Base-by-base conservation (phyloP, 441 rosid species). In the Pelargonium cotyledonis region DNA sequence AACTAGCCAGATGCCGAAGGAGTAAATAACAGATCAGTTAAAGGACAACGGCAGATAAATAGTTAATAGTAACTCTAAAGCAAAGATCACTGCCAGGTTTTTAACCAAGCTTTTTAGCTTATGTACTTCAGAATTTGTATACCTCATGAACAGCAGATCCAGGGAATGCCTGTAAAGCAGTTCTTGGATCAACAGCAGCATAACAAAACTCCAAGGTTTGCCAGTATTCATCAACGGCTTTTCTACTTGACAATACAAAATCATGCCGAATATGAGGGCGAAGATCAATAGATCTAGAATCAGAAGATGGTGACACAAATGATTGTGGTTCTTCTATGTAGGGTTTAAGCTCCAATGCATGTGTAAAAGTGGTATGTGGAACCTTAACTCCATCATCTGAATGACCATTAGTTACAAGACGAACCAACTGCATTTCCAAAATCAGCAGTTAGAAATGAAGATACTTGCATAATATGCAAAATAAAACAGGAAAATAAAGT, bases 221-320 rank as follows among this genome's bases (percentile, higher is more conserved):
- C 99, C 99, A 95, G 73, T 92, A 95, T 65, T 95, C 97, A 76
- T 90, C 82, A 73, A 95, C 92, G 73, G 96, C 98, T 77, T 85
- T 90, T 71, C 78, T 79, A 66, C 70, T 89, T 77, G 89, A 88
- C 66, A 95, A 78, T 74, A 85, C 71, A 75, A 95, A 95, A 80
- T 95, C 99, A 73, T 95, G 99, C 49, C 97, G 85, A 63, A 90
- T 84, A 81, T 93, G 86, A 67, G 99, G 99, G 70, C 94, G 97
- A 73, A 90, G 90, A 85, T 95, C 96, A 76, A 80, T 80, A 76
- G 86, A 83, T 66, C 65, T 68, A 46, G 79, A 73, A 84, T 70
- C 86, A 51, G 66, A 64, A 73, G 90, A 80, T 60, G 85, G 71
- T 67, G 87, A 83, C 63, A 81, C 78, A 70, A 81, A 69, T 66